These are phyloP conservation scores for Ambispora gerdemannii DNA, from an alignment of 192 early-diverging fungal species.

Conservation along the genomic window DNA sequence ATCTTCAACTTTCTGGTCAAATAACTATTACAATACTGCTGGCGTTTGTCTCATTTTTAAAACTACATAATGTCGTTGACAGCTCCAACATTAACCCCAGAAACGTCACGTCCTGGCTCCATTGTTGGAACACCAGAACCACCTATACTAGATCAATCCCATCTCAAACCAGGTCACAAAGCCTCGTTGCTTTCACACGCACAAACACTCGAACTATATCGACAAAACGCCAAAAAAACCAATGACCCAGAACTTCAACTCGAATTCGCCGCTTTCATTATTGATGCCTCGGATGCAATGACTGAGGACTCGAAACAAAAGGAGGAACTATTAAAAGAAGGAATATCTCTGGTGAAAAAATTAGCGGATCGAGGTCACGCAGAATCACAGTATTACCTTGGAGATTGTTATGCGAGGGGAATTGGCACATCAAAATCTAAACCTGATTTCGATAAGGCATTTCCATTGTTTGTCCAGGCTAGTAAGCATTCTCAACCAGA, in stretches of 20 bases:
- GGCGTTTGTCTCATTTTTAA: no score
- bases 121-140: not conserved
- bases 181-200: constrained; percentile 54
- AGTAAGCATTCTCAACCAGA: constrained; percentile 68
- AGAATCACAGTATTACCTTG: constrained; percentile 70
- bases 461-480: constrained; percentile 64
- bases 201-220: constrained; percentile 57
- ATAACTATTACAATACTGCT: no score
- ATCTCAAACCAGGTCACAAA: constrained; percentile 57
- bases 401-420: constrained; percentile 65
- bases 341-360: constrained; percentile 60
- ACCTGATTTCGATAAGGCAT: constrained; percentile 68
- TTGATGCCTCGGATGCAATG: constrained; percentile 52
- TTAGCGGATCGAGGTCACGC: constrained; percentile 56
- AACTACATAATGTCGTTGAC: constrained; percentile 1
- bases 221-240: constrained; percentile 64
- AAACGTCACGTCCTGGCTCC: not conserved
- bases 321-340: constrained; percentile 63
- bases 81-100: not conserved
- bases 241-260: constrained; percentile 61
- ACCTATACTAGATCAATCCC: constrained; percentile 50
- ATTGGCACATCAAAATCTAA: constrained; percentile 58
- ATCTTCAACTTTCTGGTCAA: no score
- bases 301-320: constrained; percentile 42
- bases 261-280: constrained; percentile 67